phyloP scores from a whole-genome alignment of 1,284 basidiomycete species.

The Lentinula novae-zelandiae region DNA sequence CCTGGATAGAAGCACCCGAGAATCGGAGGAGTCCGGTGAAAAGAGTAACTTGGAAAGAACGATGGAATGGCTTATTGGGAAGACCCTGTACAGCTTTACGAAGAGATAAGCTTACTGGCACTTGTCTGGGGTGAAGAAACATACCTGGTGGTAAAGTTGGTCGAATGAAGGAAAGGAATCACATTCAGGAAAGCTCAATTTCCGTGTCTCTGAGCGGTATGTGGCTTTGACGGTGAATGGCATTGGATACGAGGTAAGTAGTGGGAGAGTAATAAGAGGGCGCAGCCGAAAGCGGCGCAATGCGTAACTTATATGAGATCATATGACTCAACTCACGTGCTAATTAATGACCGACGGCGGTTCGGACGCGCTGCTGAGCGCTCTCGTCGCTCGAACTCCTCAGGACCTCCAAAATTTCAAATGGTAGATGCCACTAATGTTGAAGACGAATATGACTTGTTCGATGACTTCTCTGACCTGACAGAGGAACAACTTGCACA shows the following conservation, averaged over 20 bases:
- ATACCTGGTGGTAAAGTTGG: slow-evolving; percentile 41
- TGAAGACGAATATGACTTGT: slow-evolving; percentile 39
- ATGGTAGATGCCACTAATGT: not conserved
- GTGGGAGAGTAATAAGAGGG: not conserved
- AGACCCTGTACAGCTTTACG: slow-evolving; percentile 62
- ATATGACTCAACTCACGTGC: not conserved
- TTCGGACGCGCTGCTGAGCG: too few relatives aligned
- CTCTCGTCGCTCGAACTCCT: too few relatives aligned
- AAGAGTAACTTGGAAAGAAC: slow-evolving; percentile 66
- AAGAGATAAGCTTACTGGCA: slow-evolving; percentile 9
- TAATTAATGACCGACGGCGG: not conserved
- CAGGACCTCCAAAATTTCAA: too few relatives aligned
- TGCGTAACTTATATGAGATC: not conserved
- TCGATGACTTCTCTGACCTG: slow-evolving; percentile 53
- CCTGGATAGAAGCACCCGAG: slow-evolving; percentile 56
- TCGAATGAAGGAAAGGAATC: slow-evolving; percentile 41
- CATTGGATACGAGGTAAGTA: not conserved
- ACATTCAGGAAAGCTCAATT: slow-evolving; percentile 35
- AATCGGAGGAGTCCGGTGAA: slow-evolving; percentile 47
- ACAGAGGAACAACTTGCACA: slow-evolving; percentile 52
- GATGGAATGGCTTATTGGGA: slow-evolving; percentile 55
- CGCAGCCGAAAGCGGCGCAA: not conserved
- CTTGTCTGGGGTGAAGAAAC: slow-evolving; percentile 9
- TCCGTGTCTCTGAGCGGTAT: slow-evolving; percentile 44
- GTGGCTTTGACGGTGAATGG: slow-evolving; percentile 46